Evolutionary conservation across 2,329 filamentous ascomycete genomes (phyloP).

Genomic region (Teratosphaeria epicoccoides): DNA sequence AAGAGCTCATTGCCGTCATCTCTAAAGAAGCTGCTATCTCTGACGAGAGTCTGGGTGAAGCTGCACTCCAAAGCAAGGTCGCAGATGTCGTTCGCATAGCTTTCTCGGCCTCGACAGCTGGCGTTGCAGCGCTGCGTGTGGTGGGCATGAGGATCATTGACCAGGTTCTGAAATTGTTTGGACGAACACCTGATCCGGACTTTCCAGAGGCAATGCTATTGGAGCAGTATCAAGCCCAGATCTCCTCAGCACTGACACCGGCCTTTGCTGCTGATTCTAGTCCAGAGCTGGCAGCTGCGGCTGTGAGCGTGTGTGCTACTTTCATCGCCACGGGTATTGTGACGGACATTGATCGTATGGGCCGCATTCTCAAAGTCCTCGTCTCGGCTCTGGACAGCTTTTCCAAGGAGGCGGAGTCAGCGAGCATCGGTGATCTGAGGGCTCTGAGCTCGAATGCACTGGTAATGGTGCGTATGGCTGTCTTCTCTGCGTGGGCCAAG

Average conservation of each 20-base stretch:
- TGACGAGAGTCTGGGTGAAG: constrained; percentile 66
- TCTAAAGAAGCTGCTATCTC: constrained; percentile 68
- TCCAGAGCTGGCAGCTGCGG: constrained; percentile 87
- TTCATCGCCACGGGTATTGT: constrained; percentile 97
- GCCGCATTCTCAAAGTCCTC: constrained; percentile 86
- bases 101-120: constrained; percentile 92
- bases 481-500: constrained; percentile 95
- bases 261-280: constrained; percentile 94
- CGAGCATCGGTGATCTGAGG: constrained; percentile 83
- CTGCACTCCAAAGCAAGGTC: constrained; percentile 68
- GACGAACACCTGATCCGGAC: constrained; percentile 87
- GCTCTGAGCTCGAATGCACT: constrained; percentile 90
- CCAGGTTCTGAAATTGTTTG: constrained; percentile 88
- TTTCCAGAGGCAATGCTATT: constrained; percentile 94
- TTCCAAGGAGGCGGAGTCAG: constrained; percentile 64
- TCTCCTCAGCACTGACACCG: constrained; percentile 89
- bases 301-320: constrained; percentile 93
- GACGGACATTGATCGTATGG: constrained; percentile 97
- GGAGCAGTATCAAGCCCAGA: constrained; percentile 97
- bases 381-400: constrained; percentile 89
- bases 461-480: constrained; percentile 96
- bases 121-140: constrained; percentile 78
- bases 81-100: constrained; percentile 93
- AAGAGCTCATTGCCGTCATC: constrained; percentile 69
- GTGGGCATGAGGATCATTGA: constrained; percentile 91